Base-by-base conservation (phyloP, 495 filamentous ascomycete species). In the Penicillium subrubescens region DNA sequence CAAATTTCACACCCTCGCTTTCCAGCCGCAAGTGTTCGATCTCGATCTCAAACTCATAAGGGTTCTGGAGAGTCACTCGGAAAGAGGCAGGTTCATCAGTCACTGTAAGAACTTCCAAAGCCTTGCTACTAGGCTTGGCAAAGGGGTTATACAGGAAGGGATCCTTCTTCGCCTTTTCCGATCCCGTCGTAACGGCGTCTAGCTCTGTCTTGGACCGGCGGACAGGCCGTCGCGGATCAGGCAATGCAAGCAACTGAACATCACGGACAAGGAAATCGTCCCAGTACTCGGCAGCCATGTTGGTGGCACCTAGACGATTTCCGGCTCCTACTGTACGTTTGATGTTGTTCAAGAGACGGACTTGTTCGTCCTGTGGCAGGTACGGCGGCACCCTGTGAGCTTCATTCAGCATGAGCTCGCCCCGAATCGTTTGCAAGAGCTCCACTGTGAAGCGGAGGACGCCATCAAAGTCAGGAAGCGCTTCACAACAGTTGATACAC, bases 81-180 rank as follows among this genome's bases (percentile, higher is more conserved):
- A 97, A 97, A 3, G 82, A 84, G 3, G 90, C 88, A 66, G 82
- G 74, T 73, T 98, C 94, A 31, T 88, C 88, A 5, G 92, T 86
- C 61, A 96, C 88, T 52, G 96, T 79, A 15, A 92, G 79, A 62
- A 81, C 79, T 63, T 95, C 90, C 14, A 85, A 77, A 19, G 81
- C 76, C 48, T 78, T 82, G 58, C 87, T 87, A 1, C 84, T 81
- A 57, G 86, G 79, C 74, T 92, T 92, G 48, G 90, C 71, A 65
- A 96, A 97, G 1, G 94, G 90, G 68, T 97, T 97, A 66, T 97
- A 95, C 50, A 98, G 89, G 68, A 98, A 97, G 1, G 94, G 94
- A 63, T 91, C 91, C 59, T 88, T 91, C 31, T 83, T 80, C n/a
- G 74, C 72, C 55, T 82, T 81, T 34, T 82, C 71, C 11, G 76